Percentiles rank a stretch among this genome's conserved stretches.
These are phyloP conservation scores for Medicago arabica DNA, from an alignment of 306 rosid species.

Conservation along the genomic window DNA sequence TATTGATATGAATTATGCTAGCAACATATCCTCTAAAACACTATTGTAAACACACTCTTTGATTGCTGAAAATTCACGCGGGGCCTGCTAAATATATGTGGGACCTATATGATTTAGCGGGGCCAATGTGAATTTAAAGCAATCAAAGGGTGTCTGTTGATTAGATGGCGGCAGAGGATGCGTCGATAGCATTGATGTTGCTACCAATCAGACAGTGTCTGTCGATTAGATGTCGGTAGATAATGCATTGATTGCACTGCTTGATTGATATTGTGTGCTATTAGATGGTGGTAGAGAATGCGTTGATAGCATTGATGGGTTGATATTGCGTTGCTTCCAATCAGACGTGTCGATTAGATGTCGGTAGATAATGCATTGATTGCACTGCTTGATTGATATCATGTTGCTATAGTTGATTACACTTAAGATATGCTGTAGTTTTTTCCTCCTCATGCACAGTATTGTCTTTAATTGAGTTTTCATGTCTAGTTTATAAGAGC, in stretches of 20 bases:
- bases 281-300: too few species aligned
- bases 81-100: not conserved
- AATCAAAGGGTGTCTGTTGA: not conserved
- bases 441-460: not conserved
- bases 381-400: not conserved
- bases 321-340: not conserved
- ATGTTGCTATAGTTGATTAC: not conserved
- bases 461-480: not conserved
- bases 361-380: not conserved
- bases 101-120: not conserved
- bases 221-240: not conserved
- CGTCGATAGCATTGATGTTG: not conserved
- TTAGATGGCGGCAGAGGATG: too few species aligned
- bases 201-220: not conserved
- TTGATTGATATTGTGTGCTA: too few species aligned
- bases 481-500: not conserved
- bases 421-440: slow-evolving; percentile 13
- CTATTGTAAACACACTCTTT: not conserved
- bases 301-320: not conserved
- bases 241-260: not conserved
- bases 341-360: not conserved
- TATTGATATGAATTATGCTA: slow-evolving; percentile 2
- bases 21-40: not conserved
- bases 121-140: not conserved
- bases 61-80: not conserved